These are phyloP conservation scores for Nannochloropsis salina DNA, from an alignment of 108 stramenopile genomes.

Conservation along the genomic window DNA sequence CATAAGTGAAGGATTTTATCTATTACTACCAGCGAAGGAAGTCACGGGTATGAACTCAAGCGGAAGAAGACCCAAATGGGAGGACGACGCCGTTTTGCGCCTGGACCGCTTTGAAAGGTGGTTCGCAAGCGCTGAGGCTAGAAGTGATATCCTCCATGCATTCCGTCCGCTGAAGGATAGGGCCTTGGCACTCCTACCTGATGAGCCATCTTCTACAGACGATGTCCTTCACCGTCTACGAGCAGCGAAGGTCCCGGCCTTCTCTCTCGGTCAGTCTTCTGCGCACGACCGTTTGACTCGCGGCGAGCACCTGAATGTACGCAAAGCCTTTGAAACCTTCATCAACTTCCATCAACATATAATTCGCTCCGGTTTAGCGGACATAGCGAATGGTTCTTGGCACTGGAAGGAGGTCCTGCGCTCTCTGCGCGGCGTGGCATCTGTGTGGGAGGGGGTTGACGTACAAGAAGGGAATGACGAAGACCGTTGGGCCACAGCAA, in stretches of 20 bases:
- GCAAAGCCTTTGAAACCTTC: conserved; percentile 1
- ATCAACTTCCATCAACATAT: conserved; percentile 7
- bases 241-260: neutral
- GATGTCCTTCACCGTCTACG: neutral
- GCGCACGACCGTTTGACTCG: conserved; percentile 2
- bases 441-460: conserved; percentile 38
- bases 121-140: neutral
- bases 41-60: neutral
- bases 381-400: neutral
- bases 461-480: conserved; percentile 22
- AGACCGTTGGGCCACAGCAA: neutral
- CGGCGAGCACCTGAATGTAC: neutral
- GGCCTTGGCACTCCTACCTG: neutral
- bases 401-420: conserved; percentile 21
- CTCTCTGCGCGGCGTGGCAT: conserved; percentile 22
- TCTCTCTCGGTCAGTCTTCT: neutral
- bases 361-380: neutral
- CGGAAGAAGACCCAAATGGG: neutral
- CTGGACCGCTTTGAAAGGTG: neutral
- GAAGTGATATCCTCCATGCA: neutral
- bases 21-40: neutral
- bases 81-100: neutral
- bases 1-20: neutral
- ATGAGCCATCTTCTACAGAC: neutral
- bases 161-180: neutral